A percentile compares a stretch with the other conserved stretches of the same genome.
These are phyloP conservation scores for Coemansia sp. DNA, from an alignment of 192 early-diverging fungal species.

Conservation along the genomic window DNA sequence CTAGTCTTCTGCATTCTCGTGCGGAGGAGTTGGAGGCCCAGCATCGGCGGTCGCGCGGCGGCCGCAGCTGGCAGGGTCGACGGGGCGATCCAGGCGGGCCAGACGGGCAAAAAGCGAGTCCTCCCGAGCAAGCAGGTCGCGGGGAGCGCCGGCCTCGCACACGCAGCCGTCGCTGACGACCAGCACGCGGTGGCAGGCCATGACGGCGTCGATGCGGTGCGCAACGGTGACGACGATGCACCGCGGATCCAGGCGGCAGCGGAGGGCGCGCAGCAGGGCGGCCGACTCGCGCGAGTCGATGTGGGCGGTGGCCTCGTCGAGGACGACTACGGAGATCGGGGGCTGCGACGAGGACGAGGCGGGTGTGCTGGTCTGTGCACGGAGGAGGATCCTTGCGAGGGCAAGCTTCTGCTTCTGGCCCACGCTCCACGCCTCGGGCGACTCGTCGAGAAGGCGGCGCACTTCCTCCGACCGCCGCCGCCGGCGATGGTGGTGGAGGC, in stretches of 20 bases:
- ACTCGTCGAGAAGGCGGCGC: not conserved
- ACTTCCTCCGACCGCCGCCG: too few species aligned
- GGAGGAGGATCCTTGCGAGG: conserved; percentile 63
- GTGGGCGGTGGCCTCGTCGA: conserved; percentile 70
- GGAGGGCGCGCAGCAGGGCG: conserved; percentile 57
- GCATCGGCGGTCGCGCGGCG: too few species aligned
- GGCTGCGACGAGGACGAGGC: too few species aligned
- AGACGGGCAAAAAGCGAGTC: conserved; percentile 10
- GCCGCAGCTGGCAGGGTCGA: not conserved
- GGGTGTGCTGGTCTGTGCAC: conserved; percentile 12
- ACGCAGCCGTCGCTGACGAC: conserved; percentile 29
- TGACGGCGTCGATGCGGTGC: conserved; percentile 55
- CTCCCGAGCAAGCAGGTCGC: conserved; percentile 2
- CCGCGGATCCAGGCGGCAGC: conserved; percentile 47
- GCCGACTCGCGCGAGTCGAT: conserved; percentile 57
- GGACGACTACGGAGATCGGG: conserved; percentile 54
- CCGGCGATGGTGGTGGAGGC: too few species aligned
- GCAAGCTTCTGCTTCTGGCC: conserved; percentile 64
- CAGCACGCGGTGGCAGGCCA: conserved; percentile 35
- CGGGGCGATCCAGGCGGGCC: not conserved
- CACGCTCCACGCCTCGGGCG: conserved; percentile 38
- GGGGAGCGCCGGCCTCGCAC: conserved; percentile 24
- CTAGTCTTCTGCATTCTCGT: too few species aligned
- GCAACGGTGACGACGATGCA: conserved; percentile 69
- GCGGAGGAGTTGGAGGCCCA: too few species aligned